Base-by-base conservation (phyloP, 2,329 filamentous ascomycete genomes). In the Aspergillus terreus region DNA sequence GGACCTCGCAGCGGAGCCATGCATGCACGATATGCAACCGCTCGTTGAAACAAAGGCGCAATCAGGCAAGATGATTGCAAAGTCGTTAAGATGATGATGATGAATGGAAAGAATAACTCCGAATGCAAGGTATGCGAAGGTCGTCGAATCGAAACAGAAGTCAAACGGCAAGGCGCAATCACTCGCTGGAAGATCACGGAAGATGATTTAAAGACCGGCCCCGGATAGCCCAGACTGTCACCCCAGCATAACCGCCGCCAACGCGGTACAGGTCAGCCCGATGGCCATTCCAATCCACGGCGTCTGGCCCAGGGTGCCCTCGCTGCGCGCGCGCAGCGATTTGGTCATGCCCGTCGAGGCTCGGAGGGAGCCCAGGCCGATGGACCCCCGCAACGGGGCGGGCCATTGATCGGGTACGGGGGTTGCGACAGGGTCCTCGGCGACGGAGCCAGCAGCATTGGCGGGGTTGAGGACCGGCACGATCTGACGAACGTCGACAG, bases 211-310 rank as follows among this genome's bases (percentile, higher is more conserved):
- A 30, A 9, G 10, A 30, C 27, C 27, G 27, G 7, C 7, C 23
- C 27, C 9, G 27, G 27, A 11, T 11, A 30, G 7, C 1, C 27
- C 27, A 11, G 27, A 11, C 15, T 2, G 43, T 62, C 56, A 72
- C 27, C 70, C 70, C 44, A 72, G 53, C 68, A 71, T 71, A 38
- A 71, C 64, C 6, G 70, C 70, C 17, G 70, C 65, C 40, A 72
- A 50, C 6, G 69, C 66, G 38, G 70, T 72, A 47, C 65, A 71
- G 21, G 68, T 71, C 52, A 72, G 51, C 41, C 70, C 70, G 43
- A 72, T 70, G 5, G 68, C 70, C 68, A 71, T 71, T 32, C 70
- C 70, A 49, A 71, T 71, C 70, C 70, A 72, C 30, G 70, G 70
- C 1, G 70, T 67, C 51, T 72, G 69, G 21, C 70, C 70, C 2